Base-by-base conservation (phyloP, 208 protist genomes). In the Trypanosoma theileri region DNA sequence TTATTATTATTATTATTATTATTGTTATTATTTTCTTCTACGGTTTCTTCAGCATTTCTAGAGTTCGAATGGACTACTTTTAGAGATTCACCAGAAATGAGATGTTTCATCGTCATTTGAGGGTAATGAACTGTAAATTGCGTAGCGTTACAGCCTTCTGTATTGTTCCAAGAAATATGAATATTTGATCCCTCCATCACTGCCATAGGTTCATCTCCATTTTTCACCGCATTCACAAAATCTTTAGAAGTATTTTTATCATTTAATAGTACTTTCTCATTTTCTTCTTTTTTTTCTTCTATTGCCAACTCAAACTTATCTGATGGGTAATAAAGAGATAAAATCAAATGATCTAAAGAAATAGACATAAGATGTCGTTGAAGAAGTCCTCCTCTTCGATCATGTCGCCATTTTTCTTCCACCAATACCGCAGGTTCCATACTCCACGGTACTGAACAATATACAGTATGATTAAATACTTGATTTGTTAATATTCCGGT, bases 401-500 rank as follows among this genome's bases (percentile, higher is more conserved):
- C 44, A 17, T 3, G 4, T 48, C 62, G 50, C 67, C 66, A 71
- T 52, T 66, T 54, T 66, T 68, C 31, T 45, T 69, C 66, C 12
- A 59, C 21, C 40, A 31, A 16, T 46, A 24, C 1, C 56, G 66
- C 42, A 66, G 54, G 9, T 26, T 67, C 24, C 65, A 60, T 21
- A 41, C 59, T 28, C 76, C 76, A 86, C n/a, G 77, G 71, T 14
- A 69, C 40, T 51, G 59, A 75, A 1, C n/a, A 52, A 35, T 73
- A 48, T 41, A 70, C 35, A 16, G 26, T 57, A 62, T 51, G 41
- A 51, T 46, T 59, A 46, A 80, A 81, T 40, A 73, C 66, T 26
- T 73, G 75, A 45, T 70, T 71, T 12, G 75, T 71, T 41, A 70
- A 21, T 22, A 83, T 77, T 11, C 77, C 81, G 13, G 48, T 42